Base-by-base conservation (phyloP, 192 early-diverging fungal genomes). In the Dispira simplex region DNA sequence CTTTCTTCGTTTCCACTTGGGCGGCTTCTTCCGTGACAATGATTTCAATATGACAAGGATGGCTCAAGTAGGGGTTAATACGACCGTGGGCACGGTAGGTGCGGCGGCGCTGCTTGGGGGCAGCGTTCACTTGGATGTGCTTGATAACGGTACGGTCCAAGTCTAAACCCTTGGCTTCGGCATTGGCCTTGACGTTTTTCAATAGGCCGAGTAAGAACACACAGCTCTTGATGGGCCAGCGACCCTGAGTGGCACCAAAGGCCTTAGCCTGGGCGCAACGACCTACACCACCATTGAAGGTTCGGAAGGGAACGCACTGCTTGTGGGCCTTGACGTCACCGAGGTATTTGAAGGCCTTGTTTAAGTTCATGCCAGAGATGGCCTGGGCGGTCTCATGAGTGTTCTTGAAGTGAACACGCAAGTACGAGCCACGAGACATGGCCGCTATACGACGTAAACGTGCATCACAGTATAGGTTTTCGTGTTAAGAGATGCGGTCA, bases 31-130 rank as follows among this genome's bases (percentile, higher is more conserved):
- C 93, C 66, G 85, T 81, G 72, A 92, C 81, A 70, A 90, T 91
- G 63, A 98, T 77, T 85, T 98, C 95, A 70, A 95, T 86, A 84
- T 98, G 93, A 77, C 89, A 93, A 52, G 93, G 95, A 80, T 84
- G 83, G 77, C 79, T 82, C 90, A 90, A 88, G 90, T 92, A 98
- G 66, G 91, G 75, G 81, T 88, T 88, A 75, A 92, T 92, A 72
- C 92, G 86, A 85, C 95, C 95, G 84, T 98, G 95, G 70, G 93
- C 95, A 83, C 95, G 90, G 89, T 88, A 96, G 45, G 91, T 96
- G 73, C 95, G 80, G 71, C 95, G 88, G 68, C 95, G 90, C 77
- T 92, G 90, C 81, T 93, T 93, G 72, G 90, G 90, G 67, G 95
- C 95, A 75, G 92, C 89, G 85, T 98, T 96, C 78, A 98, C 93